These are phyloP conservation scores for Cucurbita maxima DNA, from an alignment of 306 rosid species.

Conservation along the genomic window DNA sequence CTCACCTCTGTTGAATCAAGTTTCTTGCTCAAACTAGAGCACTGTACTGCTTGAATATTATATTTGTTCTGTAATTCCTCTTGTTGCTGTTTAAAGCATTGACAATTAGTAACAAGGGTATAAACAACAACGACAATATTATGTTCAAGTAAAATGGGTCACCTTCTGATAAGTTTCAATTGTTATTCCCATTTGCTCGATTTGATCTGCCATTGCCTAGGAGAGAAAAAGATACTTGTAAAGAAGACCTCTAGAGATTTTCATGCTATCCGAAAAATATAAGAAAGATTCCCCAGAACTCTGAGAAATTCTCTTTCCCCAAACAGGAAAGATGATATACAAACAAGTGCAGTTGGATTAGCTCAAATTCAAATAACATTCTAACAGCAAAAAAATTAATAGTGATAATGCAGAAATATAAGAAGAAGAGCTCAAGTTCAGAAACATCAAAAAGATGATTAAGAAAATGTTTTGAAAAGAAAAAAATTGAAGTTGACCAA, in stretches of 20 bases:
- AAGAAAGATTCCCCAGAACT: not conserved
- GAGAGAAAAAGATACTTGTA: constrained; percentile 8
- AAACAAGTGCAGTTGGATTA: not conserved
- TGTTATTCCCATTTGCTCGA: constrained; percentile 72
- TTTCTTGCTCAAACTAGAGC: constrained; percentile 52
- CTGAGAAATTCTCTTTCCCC: not conserved
- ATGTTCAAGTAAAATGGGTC: not conserved
- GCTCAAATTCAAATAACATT: not conserved
- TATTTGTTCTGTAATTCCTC: constrained; percentile 65
- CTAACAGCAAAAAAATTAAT: not conserved
- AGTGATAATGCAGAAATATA: not conserved
- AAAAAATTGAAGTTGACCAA: not conserved
- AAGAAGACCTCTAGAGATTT: not conserved
- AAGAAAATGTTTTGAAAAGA: not conserved
- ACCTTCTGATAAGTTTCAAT: constrained; percentile 78
- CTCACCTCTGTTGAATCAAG: constrained; percentile 80
- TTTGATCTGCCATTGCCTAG: constrained; percentile 85
- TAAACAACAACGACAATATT: not conserved
- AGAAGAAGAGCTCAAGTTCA: not conserved
- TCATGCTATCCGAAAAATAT: not conserved
- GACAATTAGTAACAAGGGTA: not conserved
- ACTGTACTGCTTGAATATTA: constrained; percentile 46
- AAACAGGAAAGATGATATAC: not conserved
- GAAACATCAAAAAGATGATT: not conserved
- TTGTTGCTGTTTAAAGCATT: constrained; percentile 32